A percentile compares a stretch with the other conserved stretches of the same genome.
Conservation (phyloP, 805 yeast genomes). For the Saccharomycopsis olivae region DNA sequence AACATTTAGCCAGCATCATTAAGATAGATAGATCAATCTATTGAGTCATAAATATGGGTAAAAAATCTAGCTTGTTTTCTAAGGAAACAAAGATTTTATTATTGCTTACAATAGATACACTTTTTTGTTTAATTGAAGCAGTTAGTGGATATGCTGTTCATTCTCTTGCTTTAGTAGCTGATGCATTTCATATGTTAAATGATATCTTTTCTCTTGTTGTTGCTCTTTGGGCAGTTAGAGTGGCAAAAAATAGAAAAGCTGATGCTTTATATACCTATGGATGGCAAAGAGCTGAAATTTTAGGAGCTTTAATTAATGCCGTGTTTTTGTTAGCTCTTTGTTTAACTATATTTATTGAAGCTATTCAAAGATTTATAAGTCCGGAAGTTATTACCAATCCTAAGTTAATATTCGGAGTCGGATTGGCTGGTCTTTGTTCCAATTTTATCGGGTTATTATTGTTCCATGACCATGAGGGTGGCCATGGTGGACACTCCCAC, state of each 20-base stretch:
- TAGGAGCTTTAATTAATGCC: slow-evolving; percentile 91
- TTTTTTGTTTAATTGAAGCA: slow-evolving; percentile 78
- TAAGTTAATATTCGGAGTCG: slow-evolving; percentile 71
- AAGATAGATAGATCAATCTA: no score
- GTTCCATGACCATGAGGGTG: slow-evolving; percentile 80
- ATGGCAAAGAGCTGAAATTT: slow-evolving; percentile 94
- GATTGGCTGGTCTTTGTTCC: slow-evolving; percentile 71
- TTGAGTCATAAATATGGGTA: no score
- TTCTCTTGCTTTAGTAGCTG: slow-evolving; percentile 90
- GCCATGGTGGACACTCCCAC: slow-evolving; percentile 37
- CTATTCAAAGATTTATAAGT: slow-evolving; percentile 75
- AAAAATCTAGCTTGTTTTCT: no score
- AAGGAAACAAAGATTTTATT: slow-evolving; percentile 68
- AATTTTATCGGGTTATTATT: slow-evolving; percentile 75
- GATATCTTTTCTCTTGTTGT: slow-evolving; percentile 83
- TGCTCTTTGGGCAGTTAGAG: slow-evolving; percentile 94
- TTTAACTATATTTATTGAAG: slow-evolving; percentile 85
- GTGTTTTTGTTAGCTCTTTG: slow-evolving; percentile 89
- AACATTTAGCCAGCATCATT: background rate
- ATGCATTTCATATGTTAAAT: slow-evolving; percentile 95
- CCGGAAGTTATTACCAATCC: slow-evolving; percentile 79
- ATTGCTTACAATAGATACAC: slow-evolving; percentile 63
- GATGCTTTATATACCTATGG: slow-evolving; percentile 92
- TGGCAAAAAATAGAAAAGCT: slow-evolving; percentile 70
- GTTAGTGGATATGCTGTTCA: slow-evolving; percentile 84